These are phyloP conservation scores for Sporopachydermia cereana DNA, from an alignment of 1,139 yeast genomes.

Conservation along the genomic window DNA sequence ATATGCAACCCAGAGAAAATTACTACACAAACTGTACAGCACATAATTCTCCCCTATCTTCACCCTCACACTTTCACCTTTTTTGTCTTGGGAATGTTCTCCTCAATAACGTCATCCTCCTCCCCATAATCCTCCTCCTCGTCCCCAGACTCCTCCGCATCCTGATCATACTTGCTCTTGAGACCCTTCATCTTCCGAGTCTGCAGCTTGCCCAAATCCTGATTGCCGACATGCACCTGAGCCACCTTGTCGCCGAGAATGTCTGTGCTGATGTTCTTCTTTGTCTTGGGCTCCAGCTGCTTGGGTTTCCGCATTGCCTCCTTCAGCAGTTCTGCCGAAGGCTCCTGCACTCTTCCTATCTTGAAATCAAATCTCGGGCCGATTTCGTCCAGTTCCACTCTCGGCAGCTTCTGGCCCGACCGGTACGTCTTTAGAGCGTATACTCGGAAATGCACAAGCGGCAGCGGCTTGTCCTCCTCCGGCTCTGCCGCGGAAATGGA, in stretches of 20 bases:
- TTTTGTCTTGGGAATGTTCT: slow-evolving; percentile 6
- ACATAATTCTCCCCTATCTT: neutral
- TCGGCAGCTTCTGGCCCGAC: slow-evolving; percentile 81
- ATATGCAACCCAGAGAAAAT: too few species aligned
- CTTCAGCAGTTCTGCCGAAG: slow-evolving; percentile 81
- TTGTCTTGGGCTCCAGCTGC: slow-evolving; percentile 68
- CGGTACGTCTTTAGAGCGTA: slow-evolving; percentile 72
- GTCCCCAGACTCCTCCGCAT: slow-evolving; percentile 38
- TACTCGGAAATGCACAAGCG: slow-evolving; percentile 80
- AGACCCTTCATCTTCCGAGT: slow-evolving; percentile 98
- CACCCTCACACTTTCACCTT: slow-evolving; percentile 1
- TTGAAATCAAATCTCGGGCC: slow-evolving; percentile 95
- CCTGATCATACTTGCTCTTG: slow-evolving; percentile 75
- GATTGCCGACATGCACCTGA: slow-evolving; percentile 91
- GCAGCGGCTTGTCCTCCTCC: slow-evolving; percentile 67
- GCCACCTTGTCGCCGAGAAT: slow-evolving; percentile 95
- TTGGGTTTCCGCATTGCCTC: slow-evolving; percentile 79
- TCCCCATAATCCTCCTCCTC: slow-evolving; percentile 17
- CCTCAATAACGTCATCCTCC: slow-evolving; percentile 16
- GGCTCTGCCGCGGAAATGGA: slow-evolving; percentile 66
- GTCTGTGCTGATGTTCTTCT: slow-evolving; percentile 85
- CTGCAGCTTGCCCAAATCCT: slow-evolving; percentile 80
- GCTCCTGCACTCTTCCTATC: slow-evolving; percentile 76
- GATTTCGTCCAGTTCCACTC: slow-evolving; percentile 88
- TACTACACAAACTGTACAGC: too few species aligned